These are phyloP conservation scores for Metschnikowia reukaufii DNA, from an alignment of 805 yeast genomes.

Conservation along the genomic window DNA sequence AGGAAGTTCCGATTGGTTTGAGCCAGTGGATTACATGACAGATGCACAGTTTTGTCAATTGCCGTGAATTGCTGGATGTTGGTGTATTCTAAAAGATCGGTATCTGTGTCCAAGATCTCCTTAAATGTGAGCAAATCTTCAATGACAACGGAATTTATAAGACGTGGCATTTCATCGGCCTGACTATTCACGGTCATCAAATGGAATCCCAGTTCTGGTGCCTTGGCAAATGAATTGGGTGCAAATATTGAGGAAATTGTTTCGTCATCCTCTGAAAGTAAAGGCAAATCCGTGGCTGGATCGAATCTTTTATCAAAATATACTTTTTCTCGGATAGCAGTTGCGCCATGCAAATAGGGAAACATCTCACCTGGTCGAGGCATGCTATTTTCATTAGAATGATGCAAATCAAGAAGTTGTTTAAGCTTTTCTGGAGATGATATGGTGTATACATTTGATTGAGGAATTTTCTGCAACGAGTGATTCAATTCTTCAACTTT, in stretches of 20 bases:
- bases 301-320: conserved; percentile 26
- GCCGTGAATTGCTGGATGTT: conserved; percentile 7
- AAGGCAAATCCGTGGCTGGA: conserved; percentile 11
- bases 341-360: conserved; percentile 38
- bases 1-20: conserved; percentile 33
- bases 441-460: conserved; percentile 4
- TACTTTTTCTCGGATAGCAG: conserved; percentile 26
- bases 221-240: conserved; percentile 6
- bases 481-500: conserved; percentile 10
- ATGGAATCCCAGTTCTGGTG: conserved; percentile 13
- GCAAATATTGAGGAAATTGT: conserved; percentile 8
- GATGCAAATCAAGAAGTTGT: conserved; percentile 21
- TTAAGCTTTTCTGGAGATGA: conserved; percentile 14
- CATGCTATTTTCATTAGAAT: conserved; percentile 16
- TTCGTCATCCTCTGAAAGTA: conserved; percentile 7
- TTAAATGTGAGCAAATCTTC: conserved; percentile 19
- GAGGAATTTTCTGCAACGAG: conserved; percentile 4
- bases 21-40: conserved; percentile 10
- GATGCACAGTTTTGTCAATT: conserved; percentile 2
- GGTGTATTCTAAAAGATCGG: conserved; percentile 6
- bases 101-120: background rate
- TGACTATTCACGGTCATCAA: conserved; percentile 19
- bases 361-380: conserved; percentile 23
- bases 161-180: conserved; percentile 11
- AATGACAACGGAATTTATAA: conserved; percentile 21